Base-by-base conservation (phyloP, 2,329 filamentous ascomycete genomes). In the Penicillium occitanis region DNA sequence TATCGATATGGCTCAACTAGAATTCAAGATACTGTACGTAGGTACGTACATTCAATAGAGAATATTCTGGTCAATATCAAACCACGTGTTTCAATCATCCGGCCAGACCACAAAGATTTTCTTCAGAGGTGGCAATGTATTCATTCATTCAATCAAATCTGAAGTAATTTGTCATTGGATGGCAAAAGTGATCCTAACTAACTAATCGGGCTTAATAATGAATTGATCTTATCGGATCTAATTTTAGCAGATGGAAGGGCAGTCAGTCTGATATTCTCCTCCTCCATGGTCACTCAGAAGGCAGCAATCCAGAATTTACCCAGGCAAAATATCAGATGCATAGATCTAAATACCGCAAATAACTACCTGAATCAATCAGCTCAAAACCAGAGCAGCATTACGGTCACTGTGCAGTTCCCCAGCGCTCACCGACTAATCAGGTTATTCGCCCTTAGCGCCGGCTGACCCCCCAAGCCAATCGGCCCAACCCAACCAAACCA, bases 381-480 rank as follows among this genome's bases (percentile, higher is more conserved):
- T 10, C 50, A 53, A 53, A 17, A 33, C 22, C 22, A 51, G 22
- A 22, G 33, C 17, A 35, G 51, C 28, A 35, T 10, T 25, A 25
- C 22, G 22, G 22, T 25, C 25, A 57, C 33, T n/a, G 53, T 37
- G 53, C 22, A 57, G 53, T 25, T 37, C 8, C 53, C 25, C 33
- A 57, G 57, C 37, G 37, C 64, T 66, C 64, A 66, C 64, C 64
- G 64, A 66, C 64, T 61, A 48, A 48, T 37, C 64, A 37, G 46
- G 35, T 30, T 57, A 57, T 53, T 61, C 28, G 50, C 50, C 42
- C 58, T 66, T 66, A 66, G 64, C 64, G 58, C 64, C 57, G 61
- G 61, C 37, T 40, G 28, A 17, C 57, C 40, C 22, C 5, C 40
- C 57, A 22, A 3, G 13, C 33, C 30, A 10, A 14, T 17, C 53